Percentiles rank a stretch among this genome's conserved stretches.
These are phyloP conservation scores for Fusarium sp. DNA, from an alignment of 2,329 filamentous ascomycete species.

Conservation along the genomic window DNA sequence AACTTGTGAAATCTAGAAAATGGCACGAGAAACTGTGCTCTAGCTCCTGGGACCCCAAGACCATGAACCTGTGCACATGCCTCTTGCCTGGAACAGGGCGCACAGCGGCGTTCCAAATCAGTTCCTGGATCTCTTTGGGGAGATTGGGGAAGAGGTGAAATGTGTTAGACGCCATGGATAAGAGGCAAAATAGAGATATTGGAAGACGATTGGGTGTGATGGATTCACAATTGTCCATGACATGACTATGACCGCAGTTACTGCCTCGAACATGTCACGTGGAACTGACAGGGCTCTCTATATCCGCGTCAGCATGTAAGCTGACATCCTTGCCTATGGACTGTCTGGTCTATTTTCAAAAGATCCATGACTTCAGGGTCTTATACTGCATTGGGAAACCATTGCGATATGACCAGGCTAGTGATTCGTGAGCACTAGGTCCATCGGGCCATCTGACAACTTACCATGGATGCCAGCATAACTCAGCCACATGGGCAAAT, in stretches of 20 bases:
- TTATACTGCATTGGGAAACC: background rate
- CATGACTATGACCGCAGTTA: background rate
- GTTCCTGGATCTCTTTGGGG: constrained; percentile 18
- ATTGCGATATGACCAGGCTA: background rate
- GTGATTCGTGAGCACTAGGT: background rate
- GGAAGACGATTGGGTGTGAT: background rate
- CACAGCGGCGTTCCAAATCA: constrained; percentile 26
- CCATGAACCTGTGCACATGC: constrained; percentile 28
- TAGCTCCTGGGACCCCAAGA: constrained; percentile 3
- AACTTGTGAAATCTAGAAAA: background rate
- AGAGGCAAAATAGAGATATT: background rate
- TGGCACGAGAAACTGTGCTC: background rate
- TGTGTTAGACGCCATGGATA: background rate
- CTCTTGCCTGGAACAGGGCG: constrained; percentile 3
- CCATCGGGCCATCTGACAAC: background rate
- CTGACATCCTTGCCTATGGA: background rate
- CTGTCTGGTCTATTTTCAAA: background rate
- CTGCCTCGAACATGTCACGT: background rate
- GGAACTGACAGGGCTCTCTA: background rate
- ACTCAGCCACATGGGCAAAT: background rate
- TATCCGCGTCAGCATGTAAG: background rate
- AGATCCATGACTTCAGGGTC: background rate
- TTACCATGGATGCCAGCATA: background rate
- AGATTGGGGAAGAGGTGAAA: constrained; percentile 11
- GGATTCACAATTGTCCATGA: background rate